Percentiles rank a stretch among this genome's conserved stretches.
These are phyloP conservation scores for Spiromastix sp. DNA, from an alignment of 2,329 filamentous ascomycete species.

Conservation along the genomic window DNA sequence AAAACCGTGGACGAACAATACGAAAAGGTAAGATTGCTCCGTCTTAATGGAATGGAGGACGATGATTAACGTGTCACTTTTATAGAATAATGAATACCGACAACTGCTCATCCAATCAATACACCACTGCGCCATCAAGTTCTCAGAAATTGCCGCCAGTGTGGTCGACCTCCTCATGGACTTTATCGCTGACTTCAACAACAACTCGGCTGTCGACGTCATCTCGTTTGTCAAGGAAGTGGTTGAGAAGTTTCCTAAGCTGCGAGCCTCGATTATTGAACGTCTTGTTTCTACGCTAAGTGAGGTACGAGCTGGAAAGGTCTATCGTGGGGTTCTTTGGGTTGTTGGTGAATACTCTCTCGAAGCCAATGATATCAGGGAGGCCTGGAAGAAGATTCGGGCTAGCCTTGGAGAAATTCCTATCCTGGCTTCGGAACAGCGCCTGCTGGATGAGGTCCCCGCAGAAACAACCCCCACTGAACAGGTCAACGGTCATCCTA, in stretches of 20 bases:
- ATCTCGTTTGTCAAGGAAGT: constrained; percentile 99
- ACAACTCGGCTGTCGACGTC: constrained; percentile 89
- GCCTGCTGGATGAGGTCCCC: constrained; percentile 71
- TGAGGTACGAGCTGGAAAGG: constrained; percentile 92
- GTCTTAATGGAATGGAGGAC: background rate
- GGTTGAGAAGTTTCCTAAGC: constrained; percentile 90
- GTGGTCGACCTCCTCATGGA: constrained; percentile 98
- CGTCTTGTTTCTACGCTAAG: constrained; percentile 81
- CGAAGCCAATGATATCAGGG: constrained; percentile 85
- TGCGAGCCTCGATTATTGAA: constrained; percentile 77
- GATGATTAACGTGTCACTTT: background rate
- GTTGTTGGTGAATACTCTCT: constrained; percentile 95
- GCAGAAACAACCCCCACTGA: constrained; percentile 59
- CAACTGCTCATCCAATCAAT: constrained; percentile 94
- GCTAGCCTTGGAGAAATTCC: constrained; percentile 93
- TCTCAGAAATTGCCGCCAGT: constrained; percentile 93
- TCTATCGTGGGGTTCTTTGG: constrained; percentile 94
- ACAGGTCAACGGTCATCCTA: constrained; percentile 72
- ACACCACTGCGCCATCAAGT: constrained; percentile 97
- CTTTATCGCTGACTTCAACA: constrained; percentile 97
- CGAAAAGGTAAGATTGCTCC: constrained; percentile 55
- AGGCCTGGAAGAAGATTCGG: constrained; percentile 93
- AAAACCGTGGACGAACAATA: constrained; percentile 99
- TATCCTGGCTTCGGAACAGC: constrained; percentile 88
- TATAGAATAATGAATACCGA: constrained; percentile 75